Evolutionary conservation across 345 rosid genomes (phyloP), one percentile per base, ranked within the genome.

Genomic region (Kernera saxatilis): DNA sequence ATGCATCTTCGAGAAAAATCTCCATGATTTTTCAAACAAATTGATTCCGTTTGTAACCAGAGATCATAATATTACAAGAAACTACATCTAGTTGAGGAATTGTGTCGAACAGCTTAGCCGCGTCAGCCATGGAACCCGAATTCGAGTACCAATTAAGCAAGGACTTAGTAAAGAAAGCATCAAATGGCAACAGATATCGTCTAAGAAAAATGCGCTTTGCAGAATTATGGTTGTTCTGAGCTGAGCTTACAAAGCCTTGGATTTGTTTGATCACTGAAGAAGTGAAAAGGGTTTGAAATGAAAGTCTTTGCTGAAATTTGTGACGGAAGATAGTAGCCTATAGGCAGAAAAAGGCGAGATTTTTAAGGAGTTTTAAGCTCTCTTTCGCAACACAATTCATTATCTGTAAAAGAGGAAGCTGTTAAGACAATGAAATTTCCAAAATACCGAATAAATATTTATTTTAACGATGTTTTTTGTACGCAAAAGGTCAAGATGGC

Each of bases 41-140:
- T 1, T 14, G 57, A 25, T 57, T 77, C 26, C 65, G 39, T 72
- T 78, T 85, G 55, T 66, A 86, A 35, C 92, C 86, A 1, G 89
- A 85, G 32, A 88, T 80, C 75, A 86, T 74, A 29, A 75, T 80
- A 44, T 88, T 91, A 88, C 92, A 91, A 22, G 91, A 85, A 58
- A 85, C 62, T 51, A 71, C 78, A 66, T 78, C 83, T 76, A 82
- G 78, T 13, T 79, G 68, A 78, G 89, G 79, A 76, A 81, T 84
- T 83, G 64, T 40, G 52, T 82, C 95, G 51, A 91, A 91, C 86
- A 91, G 2, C 76, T 87, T 85, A 43, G 79, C 70, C n/a, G 95
- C 91, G 22, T 77, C 62, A 6, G 41, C 54, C 78, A 77, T 54
- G 2, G 83, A 83, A 54, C 79, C 76, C 29, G 81, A 81, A 39